Conservation (phyloP, 2,329 filamentous ascomycete species). For the Coniosporium tulheliwenetii region DNA sequence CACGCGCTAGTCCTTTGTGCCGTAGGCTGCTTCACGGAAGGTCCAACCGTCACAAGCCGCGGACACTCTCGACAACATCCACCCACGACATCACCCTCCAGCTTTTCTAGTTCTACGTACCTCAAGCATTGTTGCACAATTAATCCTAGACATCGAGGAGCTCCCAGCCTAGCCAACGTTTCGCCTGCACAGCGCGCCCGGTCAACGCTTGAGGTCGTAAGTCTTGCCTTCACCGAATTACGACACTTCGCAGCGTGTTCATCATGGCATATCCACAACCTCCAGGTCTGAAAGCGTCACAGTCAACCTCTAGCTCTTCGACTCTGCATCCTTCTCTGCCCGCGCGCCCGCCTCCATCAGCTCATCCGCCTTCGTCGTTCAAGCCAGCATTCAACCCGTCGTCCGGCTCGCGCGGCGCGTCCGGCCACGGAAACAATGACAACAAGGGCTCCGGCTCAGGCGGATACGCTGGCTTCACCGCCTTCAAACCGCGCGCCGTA, state of each 20-base stretch:
- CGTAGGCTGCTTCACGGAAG: too few relatives aligned
- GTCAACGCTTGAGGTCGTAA: background rate
- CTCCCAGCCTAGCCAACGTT: too few relatives aligned
- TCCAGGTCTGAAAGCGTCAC: conserved; percentile 50
- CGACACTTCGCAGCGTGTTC: conserved; percentile 14
- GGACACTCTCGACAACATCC: too few relatives aligned
- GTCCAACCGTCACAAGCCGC: too few relatives aligned
- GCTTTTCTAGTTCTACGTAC: too few relatives aligned
- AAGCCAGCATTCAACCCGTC: conserved; percentile 37
- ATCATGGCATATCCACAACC: conserved; percentile 74
- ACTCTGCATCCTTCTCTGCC: conserved; percentile 48
- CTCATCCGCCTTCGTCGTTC: conserved; percentile 25
- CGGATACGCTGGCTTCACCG: conserved; percentile 31
- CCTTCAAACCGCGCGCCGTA: conserved; percentile 46
- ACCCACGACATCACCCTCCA: too few relatives aligned
- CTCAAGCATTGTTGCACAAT: too few relatives aligned
- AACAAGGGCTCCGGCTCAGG: conserved; percentile 10
- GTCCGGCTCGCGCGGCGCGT: conserved; percentile 12
- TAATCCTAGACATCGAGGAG: too few relatives aligned
- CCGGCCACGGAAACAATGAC: conserved; percentile 19
- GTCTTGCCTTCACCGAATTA: background rate
- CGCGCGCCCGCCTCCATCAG: conserved; percentile 55
- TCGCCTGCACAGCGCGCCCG: too few relatives aligned
- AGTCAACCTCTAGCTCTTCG: conserved; percentile 23
- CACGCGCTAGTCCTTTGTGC: too few relatives aligned